phyloP scores from a whole-genome alignment of 306 rosid species.

The Fragaria iinumae region DNA sequence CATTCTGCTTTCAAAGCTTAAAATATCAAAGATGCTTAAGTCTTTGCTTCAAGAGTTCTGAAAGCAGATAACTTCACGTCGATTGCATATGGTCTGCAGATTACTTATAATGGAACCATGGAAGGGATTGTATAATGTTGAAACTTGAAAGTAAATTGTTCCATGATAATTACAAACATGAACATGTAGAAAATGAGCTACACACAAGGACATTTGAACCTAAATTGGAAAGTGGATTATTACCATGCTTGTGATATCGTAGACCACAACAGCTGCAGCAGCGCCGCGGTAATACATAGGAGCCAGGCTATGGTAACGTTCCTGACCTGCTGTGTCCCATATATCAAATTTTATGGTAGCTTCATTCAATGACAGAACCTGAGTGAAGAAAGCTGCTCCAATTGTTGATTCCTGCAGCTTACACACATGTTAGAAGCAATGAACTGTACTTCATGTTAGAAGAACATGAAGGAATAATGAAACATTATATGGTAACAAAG shows the following conservation, averaged over 20 bases:
- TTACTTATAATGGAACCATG: background rate
- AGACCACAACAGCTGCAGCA: constrained; percentile 79
- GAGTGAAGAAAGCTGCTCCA: constrained; percentile 91
- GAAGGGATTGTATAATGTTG: background rate
- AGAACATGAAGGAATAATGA: background rate
- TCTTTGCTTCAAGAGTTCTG: background rate
- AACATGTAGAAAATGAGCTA: background rate
- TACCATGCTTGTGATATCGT: constrained; percentile 69
- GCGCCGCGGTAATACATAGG: constrained; percentile 98
- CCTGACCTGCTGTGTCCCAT: constrained; percentile 98
- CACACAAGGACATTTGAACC: background rate
- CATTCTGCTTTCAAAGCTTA: background rate
- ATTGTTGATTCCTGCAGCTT: constrained; percentile 77
- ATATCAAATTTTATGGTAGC: constrained; percentile 80
- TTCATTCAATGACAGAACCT: constrained; percentile 73
- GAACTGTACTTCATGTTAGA: background rate
- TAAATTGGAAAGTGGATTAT: background rate
- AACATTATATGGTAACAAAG: background rate
- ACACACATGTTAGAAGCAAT: constrained; percentile 2
- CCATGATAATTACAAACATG: background rate
- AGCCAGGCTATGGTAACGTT: constrained; percentile 86
- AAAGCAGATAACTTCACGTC: background rate
- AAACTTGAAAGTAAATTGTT: background rate
- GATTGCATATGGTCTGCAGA: background rate
- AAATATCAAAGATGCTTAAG: background rate